Evolutionary conservation across 768 basidiomycete genomes (phyloP).

Genomic region (Coprinellus micaceus): DNA sequence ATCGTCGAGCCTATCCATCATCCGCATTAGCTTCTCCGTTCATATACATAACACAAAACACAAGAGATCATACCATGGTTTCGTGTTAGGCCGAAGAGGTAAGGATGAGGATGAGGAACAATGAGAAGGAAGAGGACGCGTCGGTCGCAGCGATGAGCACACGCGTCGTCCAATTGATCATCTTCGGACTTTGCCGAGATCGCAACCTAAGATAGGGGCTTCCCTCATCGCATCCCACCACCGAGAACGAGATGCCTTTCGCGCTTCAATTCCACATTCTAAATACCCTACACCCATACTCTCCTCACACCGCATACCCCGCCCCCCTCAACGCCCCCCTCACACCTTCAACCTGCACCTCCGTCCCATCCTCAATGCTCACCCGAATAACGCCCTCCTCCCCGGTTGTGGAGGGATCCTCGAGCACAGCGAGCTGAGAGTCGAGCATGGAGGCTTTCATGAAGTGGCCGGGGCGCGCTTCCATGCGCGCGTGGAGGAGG

Average conservation of each 20-base stretch:
- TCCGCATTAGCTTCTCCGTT: no score
- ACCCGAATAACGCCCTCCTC: constrained; percentile 70
- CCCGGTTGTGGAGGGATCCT: constrained; percentile 61
- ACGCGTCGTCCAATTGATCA: constrained; percentile 42
- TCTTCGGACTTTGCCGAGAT: constrained; percentile 24
- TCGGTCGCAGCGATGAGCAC: constrained; percentile 21
- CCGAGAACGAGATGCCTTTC: no score
- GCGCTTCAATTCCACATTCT: background rate
- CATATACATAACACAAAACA: no score
- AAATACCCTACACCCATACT: background rate
- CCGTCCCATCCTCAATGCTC: constrained; percentile 47
- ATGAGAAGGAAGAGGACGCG: constrained; percentile 40
- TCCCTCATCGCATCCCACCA: background rate
- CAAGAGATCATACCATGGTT: no score
- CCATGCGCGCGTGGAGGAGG: constrained; percentile 61
- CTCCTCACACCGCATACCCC: background rate
- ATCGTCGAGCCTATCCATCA: constrained; percentile 76
- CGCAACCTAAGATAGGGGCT: background rate
- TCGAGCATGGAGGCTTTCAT: constrained; percentile 83
- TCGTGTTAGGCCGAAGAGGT: constrained; percentile 41
- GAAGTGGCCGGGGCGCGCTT: constrained; percentile 65
- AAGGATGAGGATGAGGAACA: constrained; percentile 14
- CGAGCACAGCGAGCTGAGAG: constrained; percentile 69
- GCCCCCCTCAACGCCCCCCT: constrained; percentile 35
- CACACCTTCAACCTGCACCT: constrained; percentile 51